Conservation (phyloP, 2,329 filamentous ascomycete species). For the Cryphonectria carpinicola region DNA sequence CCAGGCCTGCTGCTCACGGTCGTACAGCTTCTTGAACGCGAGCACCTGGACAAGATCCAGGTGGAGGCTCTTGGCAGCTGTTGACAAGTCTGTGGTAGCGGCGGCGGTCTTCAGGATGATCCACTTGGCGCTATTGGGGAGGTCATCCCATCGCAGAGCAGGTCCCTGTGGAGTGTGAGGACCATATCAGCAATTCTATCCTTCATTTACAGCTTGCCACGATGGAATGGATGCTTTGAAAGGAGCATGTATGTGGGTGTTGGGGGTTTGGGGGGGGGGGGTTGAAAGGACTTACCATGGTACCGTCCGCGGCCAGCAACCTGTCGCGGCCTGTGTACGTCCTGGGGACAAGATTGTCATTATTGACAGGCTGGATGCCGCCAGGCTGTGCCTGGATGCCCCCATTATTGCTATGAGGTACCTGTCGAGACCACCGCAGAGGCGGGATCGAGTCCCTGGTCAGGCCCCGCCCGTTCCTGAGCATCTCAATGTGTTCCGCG, state of each 20-base stretch:
- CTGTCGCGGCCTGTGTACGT: background rate
- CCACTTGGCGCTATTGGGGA: constrained; percentile 32
- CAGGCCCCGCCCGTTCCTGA: background rate
- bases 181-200: constrained; percentile 1
- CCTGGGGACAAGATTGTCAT: background rate
- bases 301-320: background rate
- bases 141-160: constrained; percentile 29
- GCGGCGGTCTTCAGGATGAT: constrained; percentile 32
- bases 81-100: constrained; percentile 23
- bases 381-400: background rate
- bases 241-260: background rate
- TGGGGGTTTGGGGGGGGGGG: too few relatives aligned
- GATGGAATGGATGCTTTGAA: background rate
- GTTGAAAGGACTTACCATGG: background rate
- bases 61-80: constrained; percentile 20
- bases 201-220: background rate
- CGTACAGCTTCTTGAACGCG: constrained; percentile 28
- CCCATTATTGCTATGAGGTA: too few relatives aligned
- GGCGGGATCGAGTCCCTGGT: background rate
- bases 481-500: constrained; percentile 2
- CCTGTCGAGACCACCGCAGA: background rate
- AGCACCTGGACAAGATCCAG: constrained; percentile 27
- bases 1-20: constrained; percentile 22
- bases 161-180: background rate
- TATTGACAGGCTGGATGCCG: background rate